phyloP scores from a whole-genome alignment of 441 rosid species.

The Euphorbia corollata region DNA sequence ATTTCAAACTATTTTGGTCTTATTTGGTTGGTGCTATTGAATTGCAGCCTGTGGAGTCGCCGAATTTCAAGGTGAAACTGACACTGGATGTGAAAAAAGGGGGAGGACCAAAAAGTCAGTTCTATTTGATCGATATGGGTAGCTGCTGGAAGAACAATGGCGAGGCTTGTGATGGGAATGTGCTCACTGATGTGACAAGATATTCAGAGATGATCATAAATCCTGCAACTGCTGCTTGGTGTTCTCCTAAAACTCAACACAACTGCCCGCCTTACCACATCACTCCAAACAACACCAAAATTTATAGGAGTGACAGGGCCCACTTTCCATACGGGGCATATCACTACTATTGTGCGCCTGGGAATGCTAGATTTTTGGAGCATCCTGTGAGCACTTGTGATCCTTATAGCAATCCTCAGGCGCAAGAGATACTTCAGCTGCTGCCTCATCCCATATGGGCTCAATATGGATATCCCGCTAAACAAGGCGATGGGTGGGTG shows the following conservation, averaged over 20 bases:
- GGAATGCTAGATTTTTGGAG: constrained; percentile 52
- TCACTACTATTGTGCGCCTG: constrained; percentile 68
- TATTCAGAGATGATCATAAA: constrained; percentile 83
- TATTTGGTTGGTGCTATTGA: constrained; percentile 15
- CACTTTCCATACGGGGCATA: constrained; percentile 67
- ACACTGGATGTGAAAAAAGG: constrained; percentile 55
- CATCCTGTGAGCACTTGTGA: constrained; percentile 54
- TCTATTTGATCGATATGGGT: constrained; percentile 71
- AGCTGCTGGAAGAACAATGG: constrained; percentile 94
- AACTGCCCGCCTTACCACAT: constrained; percentile 70
- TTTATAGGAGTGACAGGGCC: constrained; percentile 48
- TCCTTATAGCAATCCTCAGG: constrained; percentile 85
- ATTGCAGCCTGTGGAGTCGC: constrained; percentile 75
- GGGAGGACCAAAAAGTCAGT: constrained; percentile 74
- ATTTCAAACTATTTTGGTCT: background rate
- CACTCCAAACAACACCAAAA: constrained; percentile 44
- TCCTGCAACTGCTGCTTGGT: constrained; percentile 48
- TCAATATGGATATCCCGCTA: constrained; percentile 66
- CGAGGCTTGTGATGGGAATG: constrained; percentile 56
- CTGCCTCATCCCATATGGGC: constrained; percentile 82
- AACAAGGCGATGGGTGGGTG: constrained; percentile 71
- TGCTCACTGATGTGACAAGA: constrained; percentile 59
- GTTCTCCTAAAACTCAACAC: constrained; percentile 31
- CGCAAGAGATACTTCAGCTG: constrained; percentile 75
- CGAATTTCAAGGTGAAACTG: constrained; percentile 63